Evolutionary conservation across 31 red algal species (phyloP), one percentile per base, ranked within the genome.

Genomic region (Odonthalia washingtoniensis): DNA sequence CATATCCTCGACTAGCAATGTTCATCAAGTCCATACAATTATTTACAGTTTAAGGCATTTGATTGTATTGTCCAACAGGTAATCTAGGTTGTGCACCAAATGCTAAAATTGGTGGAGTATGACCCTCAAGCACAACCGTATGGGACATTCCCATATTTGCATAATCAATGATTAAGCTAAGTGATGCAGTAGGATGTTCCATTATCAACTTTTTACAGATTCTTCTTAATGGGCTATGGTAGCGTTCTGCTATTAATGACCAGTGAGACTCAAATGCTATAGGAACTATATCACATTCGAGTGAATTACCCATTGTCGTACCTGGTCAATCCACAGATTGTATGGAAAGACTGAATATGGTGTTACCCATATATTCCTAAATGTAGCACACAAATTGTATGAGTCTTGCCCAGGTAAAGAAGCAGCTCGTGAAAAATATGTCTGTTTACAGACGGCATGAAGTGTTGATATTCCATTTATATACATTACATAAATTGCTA

Each of bases 161-260:
- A 69, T 37, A 83, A 9, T 65, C 60, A 12, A 69, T 3, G 27
- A 65, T 32, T 32, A 83, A 3, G 21, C 42, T 30, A 0, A 69
- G 1, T 36, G 12, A 35, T 27, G n/a, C 62, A 4, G 0, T n/a
- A 14, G 79, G 60, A 68, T 65, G n/a, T 5, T 1, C 79, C 32
- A 69, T 5, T 32, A 68, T 65, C 32, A 68, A 39, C 31, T 70
- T 83, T 0, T 41, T 83, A 18, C 28, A 68, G 0, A 69, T 83
- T 33, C 39, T 0, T 28, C 62, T 0, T 3, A 83, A 21, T 36
- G 52, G 79, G 26, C 68, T 61, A 68, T 83, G 60, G 62, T 83
- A 83, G 24, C 79, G 60, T 83, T 83, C 0, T 41, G 0, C 79
- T 42, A 83, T 83, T 0, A 70, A 61, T 40, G 79, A 83, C 34